Evolutionary conservation across 768 basidiomycete species (phyloP), one percentile per base, ranked within the genome.

Genomic region (Suillus spraguei): DNA sequence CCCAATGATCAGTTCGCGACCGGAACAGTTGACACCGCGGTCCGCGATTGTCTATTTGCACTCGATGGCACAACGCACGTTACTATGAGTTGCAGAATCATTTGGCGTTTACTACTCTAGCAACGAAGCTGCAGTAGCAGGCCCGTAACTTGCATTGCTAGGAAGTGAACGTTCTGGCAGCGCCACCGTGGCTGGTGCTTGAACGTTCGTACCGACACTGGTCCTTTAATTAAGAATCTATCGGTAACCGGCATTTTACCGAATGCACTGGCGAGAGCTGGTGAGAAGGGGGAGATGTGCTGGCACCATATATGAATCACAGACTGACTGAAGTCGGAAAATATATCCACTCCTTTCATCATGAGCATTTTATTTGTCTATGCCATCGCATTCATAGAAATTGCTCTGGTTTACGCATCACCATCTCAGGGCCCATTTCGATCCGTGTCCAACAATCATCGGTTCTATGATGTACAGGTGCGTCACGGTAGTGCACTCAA

Each of bases 381-480:
- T 60, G 38, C 56, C 36, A 52, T 60, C 41, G 16, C 60, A 22
- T 52, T 63, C 50, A 50, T 67, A 10, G 20, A 44, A 28, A 17
- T 59, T 5, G 44, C 61, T 60, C 61, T 68, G 61, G 70, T 64
- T 53, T 64, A 64, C 41, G 69, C 67, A 39, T 75, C 71, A 42
- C 78, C 75, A 39, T 64, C 73, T 22, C 77, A 74, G 64, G 63
- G 56, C 59, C 68, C 20, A 67, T 78, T 36, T 20, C 63, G 35
- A 44, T 14, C 28, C 63, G 64, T 13, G 39, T 28, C 56, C 2
- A 58, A 60, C 55, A 69, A 56, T 32, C 70, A 63, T 59, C 70
- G 70, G 41, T 79, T 76, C 65, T 87, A 80, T 65, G 85, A 87
- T 65, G 73, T 86, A 41, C 85, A 86, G 77, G 85, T 83, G 54